phyloP scores from a whole-genome alignment of 805 yeast genomes.

The Grigorovia transvaalensis region DNA sequence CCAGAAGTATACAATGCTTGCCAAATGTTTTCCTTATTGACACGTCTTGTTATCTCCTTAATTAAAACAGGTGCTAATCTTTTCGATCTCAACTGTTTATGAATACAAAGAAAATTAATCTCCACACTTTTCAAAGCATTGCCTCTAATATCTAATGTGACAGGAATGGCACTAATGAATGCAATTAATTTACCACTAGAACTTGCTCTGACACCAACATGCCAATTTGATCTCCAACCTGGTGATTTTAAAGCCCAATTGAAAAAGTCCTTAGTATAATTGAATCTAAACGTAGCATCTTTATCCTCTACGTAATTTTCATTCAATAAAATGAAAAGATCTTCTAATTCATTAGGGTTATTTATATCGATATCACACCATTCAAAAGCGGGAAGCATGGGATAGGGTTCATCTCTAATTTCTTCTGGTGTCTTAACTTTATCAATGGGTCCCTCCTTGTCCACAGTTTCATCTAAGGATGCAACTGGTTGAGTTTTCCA shows the following conservation, averaged over 20 bases:
- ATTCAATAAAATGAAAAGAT: constrained; percentile 68
- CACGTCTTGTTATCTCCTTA: constrained; percentile 88
- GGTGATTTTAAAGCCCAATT: constrained; percentile 93
- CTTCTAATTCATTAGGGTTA: constrained; percentile 48
- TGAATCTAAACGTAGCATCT: constrained; percentile 85
- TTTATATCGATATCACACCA: constrained; percentile 75
- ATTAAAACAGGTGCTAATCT: constrained; percentile 90
- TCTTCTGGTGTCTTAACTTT: constrained; percentile 54
- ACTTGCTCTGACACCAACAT: constrained; percentile 83
- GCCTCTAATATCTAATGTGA: constrained; percentile 50
- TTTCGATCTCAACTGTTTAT: constrained; percentile 86
- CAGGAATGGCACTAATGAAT: constrained; percentile 86
- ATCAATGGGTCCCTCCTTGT: constrained; percentile 77
- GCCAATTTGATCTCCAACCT: constrained; percentile 85
- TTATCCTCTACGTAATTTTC: constrained; percentile 92
- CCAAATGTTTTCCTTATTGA: constrained; percentile 78
- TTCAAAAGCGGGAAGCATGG: constrained; percentile 70
- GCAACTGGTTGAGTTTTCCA: constrained; percentile 98
- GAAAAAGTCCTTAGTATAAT: constrained; percentile 72
- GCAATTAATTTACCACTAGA: constrained; percentile 72
- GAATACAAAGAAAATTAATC: constrained; percentile 88
- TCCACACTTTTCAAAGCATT: constrained; percentile 59
- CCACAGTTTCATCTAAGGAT: constrained; percentile 54
- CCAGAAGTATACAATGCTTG: constrained; percentile 96
- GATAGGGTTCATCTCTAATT: constrained; percentile 58